Percentiles rank a stretch among this genome's conserved stretches.
Conservation (phyloP, 768 basidiomycete genomes). For the Collybiopsis confluens region DNA sequence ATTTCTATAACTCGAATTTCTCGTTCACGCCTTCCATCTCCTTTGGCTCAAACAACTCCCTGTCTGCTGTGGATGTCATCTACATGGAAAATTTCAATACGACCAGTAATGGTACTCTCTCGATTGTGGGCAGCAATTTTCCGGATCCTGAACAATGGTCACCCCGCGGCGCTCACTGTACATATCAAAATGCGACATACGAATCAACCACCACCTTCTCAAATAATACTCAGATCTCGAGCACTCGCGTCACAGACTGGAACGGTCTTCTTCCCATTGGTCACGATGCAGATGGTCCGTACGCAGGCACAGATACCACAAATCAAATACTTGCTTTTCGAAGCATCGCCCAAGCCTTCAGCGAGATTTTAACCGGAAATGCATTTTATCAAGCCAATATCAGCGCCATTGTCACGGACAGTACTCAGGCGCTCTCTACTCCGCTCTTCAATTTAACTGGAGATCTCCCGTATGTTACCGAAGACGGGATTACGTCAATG, state of each 20-base stretch:
- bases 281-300: neutral
- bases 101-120: neutral
- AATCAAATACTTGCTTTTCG: neutral
- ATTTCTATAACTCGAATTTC: neutral
- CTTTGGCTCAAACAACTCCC: neutral
- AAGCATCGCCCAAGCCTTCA: neutral
- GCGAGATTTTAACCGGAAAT: neutral
- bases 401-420: neutral
- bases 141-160: neutral
- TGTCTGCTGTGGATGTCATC: neutral
- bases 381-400: neutral
- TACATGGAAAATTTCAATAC: neutral
- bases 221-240: neutral
- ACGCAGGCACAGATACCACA: neutral
- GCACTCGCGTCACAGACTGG: neutral
- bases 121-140: neutral
- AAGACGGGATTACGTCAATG: neutral
- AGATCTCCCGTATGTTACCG: neutral
- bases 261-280: neutral
- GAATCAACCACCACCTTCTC: constrained; percentile 1
- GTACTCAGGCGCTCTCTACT: neutral
- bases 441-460: constrained; percentile 3
- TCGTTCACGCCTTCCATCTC: neutral
- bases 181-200: constrained; percentile 2
- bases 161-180: constrained; percentile 1